These are phyloP conservation scores for Phoenix roebelenii DNA, from an alignment of 176 grass and related monocot species.

Conservation along the genomic window DNA sequence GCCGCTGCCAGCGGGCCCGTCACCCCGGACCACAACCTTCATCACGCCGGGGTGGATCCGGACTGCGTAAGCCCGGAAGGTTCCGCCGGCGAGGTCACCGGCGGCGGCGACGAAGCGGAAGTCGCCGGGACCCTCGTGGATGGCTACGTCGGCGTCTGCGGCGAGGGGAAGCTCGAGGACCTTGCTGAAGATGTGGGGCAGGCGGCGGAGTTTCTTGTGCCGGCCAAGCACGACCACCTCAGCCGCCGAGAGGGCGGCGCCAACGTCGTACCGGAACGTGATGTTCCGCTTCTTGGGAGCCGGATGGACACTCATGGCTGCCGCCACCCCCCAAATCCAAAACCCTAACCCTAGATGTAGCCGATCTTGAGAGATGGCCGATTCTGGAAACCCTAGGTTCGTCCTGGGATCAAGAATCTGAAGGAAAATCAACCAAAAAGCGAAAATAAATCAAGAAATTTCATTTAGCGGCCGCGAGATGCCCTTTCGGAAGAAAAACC, in stretches of 20 bases:
- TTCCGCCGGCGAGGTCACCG: background rate
- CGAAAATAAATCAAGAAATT: too few relatives aligned
- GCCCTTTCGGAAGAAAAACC: too few relatives aligned
- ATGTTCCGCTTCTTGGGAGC: slow-evolving; percentile 2
- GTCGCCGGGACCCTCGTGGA: slow-evolving; percentile 38
- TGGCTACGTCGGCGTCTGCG: slow-evolving; percentile 47
- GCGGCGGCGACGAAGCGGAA: slow-evolving; percentile 47
- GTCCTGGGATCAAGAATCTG: too few relatives aligned
- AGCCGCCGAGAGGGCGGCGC: background rate
- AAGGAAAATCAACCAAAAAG: too few relatives aligned
- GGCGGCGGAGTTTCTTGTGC: slow-evolving; percentile 54
- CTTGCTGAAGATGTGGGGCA: slow-evolving; percentile 78
- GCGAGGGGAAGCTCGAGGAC: slow-evolving; percentile 79
- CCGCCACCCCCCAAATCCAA: background rate
- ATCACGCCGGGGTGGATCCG: slow-evolving; percentile 51
- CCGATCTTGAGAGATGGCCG: too few relatives aligned
- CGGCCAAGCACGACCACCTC: background rate
- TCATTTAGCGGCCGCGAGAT: too few relatives aligned
- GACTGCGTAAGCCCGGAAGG: slow-evolving; percentile 34
- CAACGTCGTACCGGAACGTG: slow-evolving; percentile 9
- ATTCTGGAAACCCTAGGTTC: too few relatives aligned
- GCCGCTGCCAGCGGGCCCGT: background rate
- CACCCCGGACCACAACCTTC: slow-evolving; percentile 52
- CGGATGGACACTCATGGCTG: slow-evolving; percentile 36
- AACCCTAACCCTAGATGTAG: background rate